phyloP scores from a whole-genome alignment of 1,284 basidiomycete species.

The Trichosporon sp. region DNA sequence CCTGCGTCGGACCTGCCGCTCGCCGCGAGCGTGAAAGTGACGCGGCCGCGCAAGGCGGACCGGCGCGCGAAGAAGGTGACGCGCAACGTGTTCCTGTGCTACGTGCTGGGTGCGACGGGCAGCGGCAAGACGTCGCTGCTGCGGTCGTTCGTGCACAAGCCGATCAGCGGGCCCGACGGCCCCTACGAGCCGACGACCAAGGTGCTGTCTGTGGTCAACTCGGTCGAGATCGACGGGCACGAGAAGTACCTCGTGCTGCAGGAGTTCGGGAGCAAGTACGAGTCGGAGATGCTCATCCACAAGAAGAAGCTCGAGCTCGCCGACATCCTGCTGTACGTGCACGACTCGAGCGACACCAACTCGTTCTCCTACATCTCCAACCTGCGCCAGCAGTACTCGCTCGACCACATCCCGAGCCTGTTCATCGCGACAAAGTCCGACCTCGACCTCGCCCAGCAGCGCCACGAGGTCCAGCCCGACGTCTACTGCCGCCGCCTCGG shows the following conservation, averaged over 20 bases:
- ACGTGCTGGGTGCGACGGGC: slow-evolving; percentile 91
- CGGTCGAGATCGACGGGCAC: slow-evolving; percentile 87
- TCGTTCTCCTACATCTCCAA: slow-evolving; percentile 98
- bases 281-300: slow-evolving; percentile 82
- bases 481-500: slow-evolving; percentile 84
- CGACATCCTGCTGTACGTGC: slow-evolving; percentile 91
- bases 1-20: slow-evolving; percentile 51
- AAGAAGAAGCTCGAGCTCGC: slow-evolving; percentile 85
- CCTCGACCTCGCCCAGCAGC: slow-evolving; percentile 89
- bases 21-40: slow-evolving; percentile 74
- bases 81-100: slow-evolving; percentile 84
- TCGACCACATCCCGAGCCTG: slow-evolving; percentile 87
- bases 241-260: slow-evolving; percentile 96
- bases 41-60: slow-evolving; percentile 75
- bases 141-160: slow-evolving; percentile 78
- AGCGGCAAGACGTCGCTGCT: slow-evolving; percentile 89
- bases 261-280: slow-evolving; percentile 94
- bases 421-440: slow-evolving; percentile 99
- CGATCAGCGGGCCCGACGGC: slow-evolving; percentile 51
- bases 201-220: slow-evolving; percentile 86
- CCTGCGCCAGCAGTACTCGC: slow-evolving; percentile 91
- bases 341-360: slow-evolving; percentile 97
- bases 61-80: slow-evolving; percentile 80
- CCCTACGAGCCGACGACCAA: slow-evolving; percentile 81
- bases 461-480: slow-evolving; percentile 97